Base-by-base conservation (phyloP, 441 rosid genomes). In the Jatropha podagrica region DNA sequence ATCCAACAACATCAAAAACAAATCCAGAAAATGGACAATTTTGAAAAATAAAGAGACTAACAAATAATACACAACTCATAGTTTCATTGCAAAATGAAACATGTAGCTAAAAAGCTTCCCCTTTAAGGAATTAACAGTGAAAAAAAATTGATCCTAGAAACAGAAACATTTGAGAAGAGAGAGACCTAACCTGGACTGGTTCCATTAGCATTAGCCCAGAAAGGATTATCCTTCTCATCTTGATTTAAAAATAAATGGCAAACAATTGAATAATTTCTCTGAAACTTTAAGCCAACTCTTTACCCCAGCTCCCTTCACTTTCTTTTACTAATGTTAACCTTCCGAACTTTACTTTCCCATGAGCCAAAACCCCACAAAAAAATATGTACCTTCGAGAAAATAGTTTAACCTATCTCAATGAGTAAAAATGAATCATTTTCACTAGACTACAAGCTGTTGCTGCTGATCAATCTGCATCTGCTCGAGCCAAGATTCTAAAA, bases 401-500 rank as follows among this genome's bases (percentile, higher is more conserved):
- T 76, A 46, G 27, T 75, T 60, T 48, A 54, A 65, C 23, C 78
- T 77, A 72, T 51, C 65, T 64, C 40, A 59, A 71, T 20, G 49
- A 72, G 23, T 42, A 78, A 73, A 46, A 66, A 27, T 52, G 68
- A 64, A 65, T 69, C 60, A 38, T 54, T 58, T 76, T 58, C 69
- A 7, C 84, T 77, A 58, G 72, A 86, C 82, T 76, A 81, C 83
- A 42, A 88, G 72, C 75, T 56, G 42, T 27, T 73, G 81, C 77
- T 76, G 85, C 73, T 79, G 87, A 78, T 88, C 87, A 27, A 86
- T 83, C 72, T 86, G 86, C 87, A 83, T 81, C 65, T 85, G 89
- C 88, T 88, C 88, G 10, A 83, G 79, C 91, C 90, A 88, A 7
- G 90, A 83, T 61, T 83, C 86, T 4, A 85, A 63, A 59, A 86